Base-by-base conservation (phyloP, 768 basidiomycete species). In the Termitomyces sp. region DNA sequence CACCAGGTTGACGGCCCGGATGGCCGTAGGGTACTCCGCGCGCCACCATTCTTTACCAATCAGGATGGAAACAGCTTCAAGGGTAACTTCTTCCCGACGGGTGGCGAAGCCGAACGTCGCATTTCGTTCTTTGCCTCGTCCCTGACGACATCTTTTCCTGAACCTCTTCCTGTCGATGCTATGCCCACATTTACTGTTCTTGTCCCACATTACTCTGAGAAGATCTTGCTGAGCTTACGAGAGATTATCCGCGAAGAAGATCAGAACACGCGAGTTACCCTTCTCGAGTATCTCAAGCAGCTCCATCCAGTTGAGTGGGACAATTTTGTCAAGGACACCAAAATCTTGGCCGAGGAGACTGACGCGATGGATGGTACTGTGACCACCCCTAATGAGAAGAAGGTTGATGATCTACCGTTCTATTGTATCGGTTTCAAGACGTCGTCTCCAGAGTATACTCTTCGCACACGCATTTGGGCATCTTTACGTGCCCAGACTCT, bases 131-230 rank as follows among this genome's bases (percentile, higher is more conserved):
- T 99, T 68, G 94, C 97, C 2, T 95, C 95, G 23, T 98, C 96
- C 12, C 82, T 98, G 58, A 98, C 97, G 31, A 98, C 95, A 21
- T 86, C 94, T 16, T 83, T 98, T 48, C 96, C 97, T 17, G 95
- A 98, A 60, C 91, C 96, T 12, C 83, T 98, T 43, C 92, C 95
- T 12, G 89, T 99, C 55, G 96, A 98, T 67, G 91, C 95, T 21
- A 98, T 99, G 97, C 97, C 97, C 11, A 98, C 96, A 0, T 99
- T 98, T 75, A 99, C 97, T n/a, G 97, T 99, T 56, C 85, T 99
- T 38, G 92, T 97, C 0, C 97, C 97, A 11, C 97, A 99, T 75
- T 99, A 99, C 72, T 97, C 95, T 12, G 97, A 99, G 72, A 99
- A 98, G 81, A 98, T 99, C 66, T 71, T 99, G 53, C 82, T 99